These are phyloP conservation scores for Aspergillus glaucus DNA, from an alignment of 2,329 filamentous ascomycete species.

Conservation along the genomic window DNA sequence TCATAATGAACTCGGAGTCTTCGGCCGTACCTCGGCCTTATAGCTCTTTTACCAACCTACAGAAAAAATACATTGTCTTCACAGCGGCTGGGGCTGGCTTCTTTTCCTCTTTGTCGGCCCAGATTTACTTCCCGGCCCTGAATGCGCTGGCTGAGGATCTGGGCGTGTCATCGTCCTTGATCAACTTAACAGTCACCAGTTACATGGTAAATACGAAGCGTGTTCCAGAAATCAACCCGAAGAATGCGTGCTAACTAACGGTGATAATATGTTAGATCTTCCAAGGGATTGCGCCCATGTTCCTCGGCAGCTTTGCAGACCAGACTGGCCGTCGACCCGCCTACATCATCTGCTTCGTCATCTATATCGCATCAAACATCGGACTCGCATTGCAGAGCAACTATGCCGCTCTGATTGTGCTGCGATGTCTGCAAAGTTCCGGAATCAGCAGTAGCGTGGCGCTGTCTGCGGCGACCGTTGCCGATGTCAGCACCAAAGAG, in stretches of 20 bases:
- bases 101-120: constrained; percentile 33
- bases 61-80: constrained; percentile 27
- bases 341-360: constrained; percentile 37
- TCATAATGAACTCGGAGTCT: constrained; percentile 5
- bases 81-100: constrained; percentile 33
- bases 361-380: constrained; percentile 36
- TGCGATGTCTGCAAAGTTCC: constrained; percentile 37
- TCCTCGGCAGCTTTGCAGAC: constrained; percentile 42
- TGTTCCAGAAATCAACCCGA: neutral
- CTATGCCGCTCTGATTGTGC: constrained; percentile 30
- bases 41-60: constrained; percentile 6
- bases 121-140: constrained; percentile 37
- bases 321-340: constrained; percentile 40
- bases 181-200: constrained; percentile 28
- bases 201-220: constrained; percentile 18
- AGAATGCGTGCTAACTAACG: neutral
- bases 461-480: constrained; percentile 30
- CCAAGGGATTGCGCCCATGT: constrained; percentile 44
- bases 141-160: constrained; percentile 22
- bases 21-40: constrained; percentile 3
- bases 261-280: constrained; percentile 28
- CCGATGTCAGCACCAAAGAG: constrained; percentile 30
- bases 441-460: constrained; percentile 33
- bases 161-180: constrained; percentile 16
- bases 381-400: constrained; percentile 32